These are phyloP conservation scores for Rhizopus sp. DNA, from an alignment of 371 early-diverging fungal genomes.

Conservation along the genomic window DNA sequence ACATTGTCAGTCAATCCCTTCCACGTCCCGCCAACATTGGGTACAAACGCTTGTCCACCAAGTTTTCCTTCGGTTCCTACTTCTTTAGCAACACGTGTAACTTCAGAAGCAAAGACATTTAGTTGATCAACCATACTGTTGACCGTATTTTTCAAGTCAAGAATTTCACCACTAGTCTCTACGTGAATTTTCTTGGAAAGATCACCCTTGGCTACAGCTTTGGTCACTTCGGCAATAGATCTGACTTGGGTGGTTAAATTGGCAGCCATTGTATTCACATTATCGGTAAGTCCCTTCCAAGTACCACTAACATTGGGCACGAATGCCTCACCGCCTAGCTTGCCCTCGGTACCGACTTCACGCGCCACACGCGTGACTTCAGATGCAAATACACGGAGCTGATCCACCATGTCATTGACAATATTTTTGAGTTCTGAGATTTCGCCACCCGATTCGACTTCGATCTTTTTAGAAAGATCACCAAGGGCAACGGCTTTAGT, in stretches of 20 bases:
- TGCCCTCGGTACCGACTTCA: slow-evolving; percentile 57
- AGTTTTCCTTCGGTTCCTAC: slow-evolving; percentile 62
- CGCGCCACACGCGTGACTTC: slow-evolving; percentile 44
- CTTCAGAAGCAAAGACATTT: slow-evolving; percentile 44
- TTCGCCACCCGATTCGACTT: slow-evolving; percentile 43
- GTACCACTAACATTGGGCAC: slow-evolving; percentile 47
- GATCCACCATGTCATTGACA: slow-evolving; percentile 52
- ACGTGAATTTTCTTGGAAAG: slow-evolving; percentile 56
- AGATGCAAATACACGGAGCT: slow-evolving; percentile 35
- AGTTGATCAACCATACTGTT: slow-evolving; percentile 26
- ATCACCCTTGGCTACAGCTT: slow-evolving; percentile 54
- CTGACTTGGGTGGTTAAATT: slow-evolving; percentile 51
- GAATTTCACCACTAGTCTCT: slow-evolving; percentile 64
- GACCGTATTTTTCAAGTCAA: slow-evolving; percentile 29
- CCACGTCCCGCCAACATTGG: slow-evolving; percentile 43
- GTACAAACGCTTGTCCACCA: slow-evolving; percentile 57
- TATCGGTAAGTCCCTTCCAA: slow-evolving; percentile 54
- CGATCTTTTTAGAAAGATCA: slow-evolving; percentile 50
- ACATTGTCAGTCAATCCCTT: no score
- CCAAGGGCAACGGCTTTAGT: slow-evolving; percentile 62
- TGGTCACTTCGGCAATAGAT: slow-evolving; percentile 50
- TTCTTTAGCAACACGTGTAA: slow-evolving; percentile 62
- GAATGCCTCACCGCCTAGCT: slow-evolving; percentile 37
- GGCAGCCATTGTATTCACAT: slow-evolving; percentile 50
- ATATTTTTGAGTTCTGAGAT: slow-evolving; percentile 47